Evolutionary conservation across 805 yeast genomes (phyloP), one percentile per base, ranked within the genome.

Genomic region (Yamadazyma laniorum): DNA sequence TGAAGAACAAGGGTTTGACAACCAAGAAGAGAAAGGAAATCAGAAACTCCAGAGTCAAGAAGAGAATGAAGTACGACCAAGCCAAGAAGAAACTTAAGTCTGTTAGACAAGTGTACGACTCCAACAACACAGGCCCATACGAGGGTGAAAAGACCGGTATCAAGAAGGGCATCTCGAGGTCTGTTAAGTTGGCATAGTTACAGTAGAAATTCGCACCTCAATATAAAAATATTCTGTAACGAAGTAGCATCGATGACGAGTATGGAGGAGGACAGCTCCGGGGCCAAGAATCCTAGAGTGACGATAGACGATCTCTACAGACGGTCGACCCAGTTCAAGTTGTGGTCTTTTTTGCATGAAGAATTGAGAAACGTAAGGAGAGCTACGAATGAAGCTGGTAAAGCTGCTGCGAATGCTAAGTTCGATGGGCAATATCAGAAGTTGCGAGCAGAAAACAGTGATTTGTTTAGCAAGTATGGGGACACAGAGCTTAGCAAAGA

Each of bases 61-160:
- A 91, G 95, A 85, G 99, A 75, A 86, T 82, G 80, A 87, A 87
- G 79, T 93, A 85, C 70, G 98, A 88, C 48, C 75, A 78, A 60
- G 99, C 99, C 19, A 81, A 88, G 70, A 91, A 88, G 87, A 88
- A 88, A 63, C 82, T 93, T 63, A 81, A 82, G 57, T 85, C 95
- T 37, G 84, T 86, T 48, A 83, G 96, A 62, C 87, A 86, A 38
- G 96, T 89, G n/a, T 89, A 83, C 72, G 75, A 82, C 51, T 86
- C 78, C 35, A 70, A 77, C 45, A 85, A 88, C 47, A 53, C 48
- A 34, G 73, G 74, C 19, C 82, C 95, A 2, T 93, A 93, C 61
- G 82, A 75, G 47, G 99, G 99, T 65, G 99, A 93, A 62, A 75
- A 79, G 69, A 89, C 97, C 14, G 99, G 99, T 86, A 93, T 93